Base-by-base conservation (phyloP, 1,284 basidiomycete genomes). In the Sphagnurus paluster region DNA sequence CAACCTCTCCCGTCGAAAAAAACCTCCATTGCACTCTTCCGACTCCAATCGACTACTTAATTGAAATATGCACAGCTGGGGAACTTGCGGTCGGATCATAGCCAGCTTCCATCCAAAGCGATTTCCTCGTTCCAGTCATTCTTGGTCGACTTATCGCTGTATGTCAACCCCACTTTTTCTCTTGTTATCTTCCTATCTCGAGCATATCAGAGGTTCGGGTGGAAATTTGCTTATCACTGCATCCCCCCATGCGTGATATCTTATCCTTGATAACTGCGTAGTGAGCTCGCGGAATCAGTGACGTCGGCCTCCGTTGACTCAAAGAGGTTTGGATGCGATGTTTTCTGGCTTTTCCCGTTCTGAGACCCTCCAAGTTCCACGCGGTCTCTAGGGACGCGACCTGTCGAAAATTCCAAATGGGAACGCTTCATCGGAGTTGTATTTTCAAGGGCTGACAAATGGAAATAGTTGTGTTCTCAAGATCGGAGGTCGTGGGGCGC, bases 401-500 rank as follows among this genome's bases (percentile, higher is more conserved):
- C 20, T 30, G 35, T 34, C 21, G 9, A 25, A 33, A 7, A 21
- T 30, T 26, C 21, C 13, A 13, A 26, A 19, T 34, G 28, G 30
- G 26, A 11, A 30, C 14, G 16, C 30, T 38, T 26, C 24, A 38
- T 38, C 37, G 25, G 11, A 26, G 28, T 39, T 24, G 14, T 13
- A 4, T 36, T 37, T 26, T 20, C 26, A 10, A 42, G 35, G 21
- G 7, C 19, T 17, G 33, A 33, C 42, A 34, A 39, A 39, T 48
- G 47, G 47, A 34, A 20, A 2, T 48, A 43, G 4, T 6, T 23
- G 6, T 6, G 19, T 29, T 42, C 24, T 36, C 26, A 34, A 10
- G 39, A 44, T 39, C 47, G 35, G 41, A 39, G 35, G 39, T 25
- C 30, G 44, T 42, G 26, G 37, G 40, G 34, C 32, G 32, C 16